A percentile compares a stretch with the other conserved stretches of the same genome.
phyloP scores from a whole-genome alignment of 805 yeast species.

The Sporopachydermia quercuum region DNA sequence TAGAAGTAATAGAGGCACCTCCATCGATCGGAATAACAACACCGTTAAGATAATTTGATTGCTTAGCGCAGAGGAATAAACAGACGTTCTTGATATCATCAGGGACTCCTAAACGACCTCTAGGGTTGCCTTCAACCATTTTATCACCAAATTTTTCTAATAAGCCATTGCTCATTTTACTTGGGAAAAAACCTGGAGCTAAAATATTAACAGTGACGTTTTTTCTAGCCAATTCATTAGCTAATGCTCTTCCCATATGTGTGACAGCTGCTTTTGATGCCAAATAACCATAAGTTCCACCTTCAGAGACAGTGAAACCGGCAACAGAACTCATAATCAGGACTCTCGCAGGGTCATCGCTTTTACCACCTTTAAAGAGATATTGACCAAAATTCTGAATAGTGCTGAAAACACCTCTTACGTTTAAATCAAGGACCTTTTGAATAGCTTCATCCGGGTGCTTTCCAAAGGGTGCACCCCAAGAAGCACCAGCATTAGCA shows the following conservation, averaged over 20 bases:
- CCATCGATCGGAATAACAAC: constrained; percentile 58
- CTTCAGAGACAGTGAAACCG: constrained; percentile 26
- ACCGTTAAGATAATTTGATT: constrained; percentile 51
- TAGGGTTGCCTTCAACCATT: constrained; percentile 38
- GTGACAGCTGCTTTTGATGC: constrained; percentile 68
- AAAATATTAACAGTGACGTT: constrained; percentile 55
- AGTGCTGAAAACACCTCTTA: constrained; percentile 52
- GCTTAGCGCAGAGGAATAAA: constrained; percentile 40
- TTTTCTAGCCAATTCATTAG: constrained; percentile 49
- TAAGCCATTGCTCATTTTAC: constrained; percentile 59
- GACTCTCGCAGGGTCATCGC: constrained; percentile 48
- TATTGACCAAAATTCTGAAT: constrained; percentile 49
- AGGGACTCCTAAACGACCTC: constrained; percentile 44
- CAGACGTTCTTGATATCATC: constrained; percentile 43
- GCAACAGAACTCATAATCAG: constrained; percentile 55
- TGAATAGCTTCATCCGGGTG: constrained; percentile 49
- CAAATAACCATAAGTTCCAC: constrained; percentile 47
- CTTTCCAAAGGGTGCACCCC: constrained; percentile 51
- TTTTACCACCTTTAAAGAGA: constrained; percentile 34
- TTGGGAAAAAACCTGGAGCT: constrained; percentile 69
- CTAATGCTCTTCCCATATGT: constrained; percentile 49
- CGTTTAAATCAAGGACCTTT: constrained; percentile 48
- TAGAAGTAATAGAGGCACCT: constrained; percentile 35
- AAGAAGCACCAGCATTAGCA: constrained; percentile 70
- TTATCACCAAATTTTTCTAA: constrained; percentile 29